A percentile compares a stretch with the other conserved stretches of the same genome.
Evolutionary conservation across 768 basidiomycete species (phyloP).

Genomic region (Suillus occidentalis): DNA sequence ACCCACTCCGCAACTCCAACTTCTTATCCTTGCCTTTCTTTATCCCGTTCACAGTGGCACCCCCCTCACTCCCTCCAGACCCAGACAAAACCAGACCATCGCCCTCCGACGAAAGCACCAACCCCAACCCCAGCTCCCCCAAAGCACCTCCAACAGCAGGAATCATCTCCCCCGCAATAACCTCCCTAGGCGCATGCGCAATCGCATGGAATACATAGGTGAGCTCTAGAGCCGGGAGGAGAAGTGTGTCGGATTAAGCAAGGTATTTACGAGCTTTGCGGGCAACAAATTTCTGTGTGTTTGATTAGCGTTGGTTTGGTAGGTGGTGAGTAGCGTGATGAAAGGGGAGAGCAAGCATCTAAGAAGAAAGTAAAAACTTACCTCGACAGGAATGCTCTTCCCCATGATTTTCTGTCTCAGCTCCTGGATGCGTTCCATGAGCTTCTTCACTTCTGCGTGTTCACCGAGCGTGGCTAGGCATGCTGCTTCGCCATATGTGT

Average conservation of each 20-base stretch:
- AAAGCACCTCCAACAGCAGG: conserved; percentile 60
- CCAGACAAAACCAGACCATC: conserved; percentile 11
- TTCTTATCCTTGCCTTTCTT: conserved; percentile 15
- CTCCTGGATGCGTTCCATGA: conserved; percentile 74
- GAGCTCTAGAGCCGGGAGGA: conserved; percentile 75
- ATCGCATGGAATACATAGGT: conserved; percentile 80
- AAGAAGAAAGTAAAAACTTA: conserved; percentile 24
- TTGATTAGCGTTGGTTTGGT: neutral
- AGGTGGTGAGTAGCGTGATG: neutral
- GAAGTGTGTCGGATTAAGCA: conserved; percentile 64
- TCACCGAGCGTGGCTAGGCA: conserved; percentile 65
- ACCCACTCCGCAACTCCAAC: conserved; percentile 52
- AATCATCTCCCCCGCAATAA: conserved; percentile 63
- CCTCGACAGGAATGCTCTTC: conserved; percentile 72
- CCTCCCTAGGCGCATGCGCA: conserved; percentile 66
- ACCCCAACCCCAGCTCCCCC: conserved; percentile 31
- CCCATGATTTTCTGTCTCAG: conserved; percentile 87
- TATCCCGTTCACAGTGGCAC: neutral
- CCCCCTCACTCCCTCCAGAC: neutral
- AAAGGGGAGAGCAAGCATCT: neutral
- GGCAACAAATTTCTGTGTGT: conserved; percentile 76
- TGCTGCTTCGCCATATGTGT: conserved; percentile 74
- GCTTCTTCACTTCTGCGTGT: conserved; percentile 52
- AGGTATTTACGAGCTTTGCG: conserved; percentile 86
- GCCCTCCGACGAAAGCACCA: conserved; percentile 6